phyloP scores from a whole-genome alignment of 176 grass and related monocot genomes.

The Calamus simplicifolius region DNA sequence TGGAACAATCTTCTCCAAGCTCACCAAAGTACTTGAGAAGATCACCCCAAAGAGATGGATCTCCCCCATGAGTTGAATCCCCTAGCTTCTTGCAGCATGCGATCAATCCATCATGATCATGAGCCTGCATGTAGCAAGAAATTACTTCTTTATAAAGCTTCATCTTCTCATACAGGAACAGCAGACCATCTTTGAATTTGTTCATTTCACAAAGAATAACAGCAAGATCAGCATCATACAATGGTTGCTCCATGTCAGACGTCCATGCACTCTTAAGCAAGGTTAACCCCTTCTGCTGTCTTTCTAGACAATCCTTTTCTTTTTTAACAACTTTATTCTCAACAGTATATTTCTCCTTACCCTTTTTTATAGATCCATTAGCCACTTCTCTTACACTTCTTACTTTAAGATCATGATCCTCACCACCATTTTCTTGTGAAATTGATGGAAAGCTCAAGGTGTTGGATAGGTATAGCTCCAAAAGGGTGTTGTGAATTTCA shows the following conservation, averaged over 20 bases:
- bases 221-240: constrained; percentile 83
- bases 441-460: constrained; percentile 69
- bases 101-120: constrained; percentile 96
- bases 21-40: constrained; percentile 97
- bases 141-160: constrained; percentile 97
- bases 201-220: constrained; percentile 92
- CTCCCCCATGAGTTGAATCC: constrained; percentile 77
- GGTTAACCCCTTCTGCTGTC: constrained; percentile 62
- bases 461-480: constrained; percentile 94
- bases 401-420: constrained; percentile 40
- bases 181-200: constrained; percentile 75
- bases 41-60: constrained; percentile 88
- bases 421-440: constrained; percentile 55
- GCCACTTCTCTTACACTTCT: constrained; percentile 35
- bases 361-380: constrained; percentile 31
- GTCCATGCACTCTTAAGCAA: constrained; percentile 87
- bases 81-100: constrained; percentile 87
- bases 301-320: constrained; percentile 51
- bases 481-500: constrained; percentile 93
- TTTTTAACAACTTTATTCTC: constrained; percentile 34
- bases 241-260: constrained; percentile 74
- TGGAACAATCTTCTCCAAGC: constrained; percentile 85
- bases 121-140: constrained; percentile 88
- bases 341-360: constrained; percentile 30
- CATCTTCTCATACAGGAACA: constrained; percentile 96